These are phyloP conservation scores for Pseudogymnoascus sp. DNA, from an alignment of 2,329 filamentous ascomycete species.

Conservation along the genomic window DNA sequence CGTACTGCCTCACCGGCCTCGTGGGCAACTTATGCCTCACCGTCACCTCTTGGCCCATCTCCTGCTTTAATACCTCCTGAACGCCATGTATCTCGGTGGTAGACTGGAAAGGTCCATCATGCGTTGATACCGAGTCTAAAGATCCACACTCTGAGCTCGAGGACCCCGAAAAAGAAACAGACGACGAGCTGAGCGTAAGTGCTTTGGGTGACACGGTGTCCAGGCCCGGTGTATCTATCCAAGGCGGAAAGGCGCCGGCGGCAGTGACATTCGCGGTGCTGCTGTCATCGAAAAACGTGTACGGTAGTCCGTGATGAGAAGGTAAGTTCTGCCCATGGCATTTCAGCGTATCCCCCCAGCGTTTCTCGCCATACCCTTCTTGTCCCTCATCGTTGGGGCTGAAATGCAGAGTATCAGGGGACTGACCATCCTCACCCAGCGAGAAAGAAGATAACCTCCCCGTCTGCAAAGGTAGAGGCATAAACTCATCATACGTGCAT, in stretches of 20 bases:
- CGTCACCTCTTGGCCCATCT: background rate
- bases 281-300: background rate
- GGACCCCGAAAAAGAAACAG: background rate
- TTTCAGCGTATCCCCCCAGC: background rate
- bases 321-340: background rate
- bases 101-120: background rate
- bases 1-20: background rate
- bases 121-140: background rate
- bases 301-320: background rate
- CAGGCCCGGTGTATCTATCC: background rate
- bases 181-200: background rate
- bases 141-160: background rate
- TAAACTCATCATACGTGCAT: background rate
- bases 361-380: background rate
- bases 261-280: rapidly evolving
- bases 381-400: background rate
- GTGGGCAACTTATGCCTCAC: background rate
- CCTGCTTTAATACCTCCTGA: background rate
- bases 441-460: background rate
- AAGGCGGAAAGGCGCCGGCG: background rate
- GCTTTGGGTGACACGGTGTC: background rate
- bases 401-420: background rate
- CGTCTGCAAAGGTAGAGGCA: background rate
- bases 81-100: background rate
- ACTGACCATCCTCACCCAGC: background rate